Conservation (phyloP, 1,139 yeast genomes). For the Geotrichum siamense region DNA sequence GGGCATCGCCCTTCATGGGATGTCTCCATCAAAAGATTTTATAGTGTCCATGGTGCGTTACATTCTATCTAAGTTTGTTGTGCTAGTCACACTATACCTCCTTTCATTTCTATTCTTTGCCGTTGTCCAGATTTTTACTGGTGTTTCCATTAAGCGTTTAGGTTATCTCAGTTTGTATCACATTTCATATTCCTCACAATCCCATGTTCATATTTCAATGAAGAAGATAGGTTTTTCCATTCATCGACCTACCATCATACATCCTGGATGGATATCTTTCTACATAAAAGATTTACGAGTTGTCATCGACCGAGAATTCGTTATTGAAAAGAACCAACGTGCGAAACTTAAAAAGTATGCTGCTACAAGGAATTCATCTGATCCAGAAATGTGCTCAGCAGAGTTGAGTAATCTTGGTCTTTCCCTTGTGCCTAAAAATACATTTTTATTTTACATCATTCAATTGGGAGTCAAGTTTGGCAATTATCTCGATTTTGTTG, state of each 20-base stretch:
- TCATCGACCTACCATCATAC: constrained; percentile 39
- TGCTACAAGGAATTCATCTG: background rate
- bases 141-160: constrained; percentile 38
- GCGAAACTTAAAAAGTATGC: constrained; percentile 3
- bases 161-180: constrained; percentile 38
- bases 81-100: constrained; percentile 29
- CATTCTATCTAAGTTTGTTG: constrained; percentile 20
- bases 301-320: constrained; percentile 26
- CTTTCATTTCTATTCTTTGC: constrained; percentile 36
- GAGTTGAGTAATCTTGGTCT: constrained; percentile 17
- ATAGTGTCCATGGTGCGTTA: constrained; percentile 9
- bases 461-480: constrained; percentile 27
- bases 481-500: constrained; percentile 28
- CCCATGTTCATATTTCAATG: constrained; percentile 34
- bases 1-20: constrained; percentile 2
- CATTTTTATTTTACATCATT: constrained; percentile 23
- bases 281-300: constrained; percentile 30
- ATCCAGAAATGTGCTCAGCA: background rate
- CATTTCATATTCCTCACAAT: constrained; percentile 32
- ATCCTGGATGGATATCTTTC: constrained; percentile 36
- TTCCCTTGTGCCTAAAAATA: constrained; percentile 26
- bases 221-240: constrained; percentile 33
- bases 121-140: constrained; percentile 37
- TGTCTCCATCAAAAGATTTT: constrained; percentile 2
- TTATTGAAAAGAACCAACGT: constrained; percentile 2